Percentiles rank a stretch among this genome's conserved stretches.
Evolutionary conservation across 2,329 filamentous ascomycete species (phyloP).

Genomic region (Xylariaceae sp.): DNA sequence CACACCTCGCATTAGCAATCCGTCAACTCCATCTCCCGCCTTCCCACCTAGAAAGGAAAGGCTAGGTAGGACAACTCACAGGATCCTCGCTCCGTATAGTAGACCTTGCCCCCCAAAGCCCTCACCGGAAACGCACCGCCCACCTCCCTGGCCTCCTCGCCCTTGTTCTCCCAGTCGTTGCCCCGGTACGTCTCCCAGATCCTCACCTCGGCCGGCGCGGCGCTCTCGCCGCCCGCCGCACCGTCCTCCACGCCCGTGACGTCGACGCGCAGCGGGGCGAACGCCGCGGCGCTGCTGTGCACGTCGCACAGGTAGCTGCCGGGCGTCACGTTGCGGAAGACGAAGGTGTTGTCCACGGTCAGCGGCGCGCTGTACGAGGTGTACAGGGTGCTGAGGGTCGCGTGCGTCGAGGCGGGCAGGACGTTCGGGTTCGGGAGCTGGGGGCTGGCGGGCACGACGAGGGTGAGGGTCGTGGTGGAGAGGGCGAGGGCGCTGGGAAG

Average conservation of each 20-base stretch:
- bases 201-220: constrained; percentile 36
- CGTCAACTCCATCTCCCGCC: background rate
- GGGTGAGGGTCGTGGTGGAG: constrained; percentile 35
- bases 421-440: constrained; percentile 44
- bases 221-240: constrained; percentile 14
- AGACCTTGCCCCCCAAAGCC: constrained; percentile 62
- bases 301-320: constrained; percentile 82
- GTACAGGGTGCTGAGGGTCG: constrained; percentile 47
- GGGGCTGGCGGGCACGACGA: constrained; percentile 37
- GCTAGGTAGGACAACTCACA: constrained; percentile 53
- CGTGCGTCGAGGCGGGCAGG: constrained; percentile 60
- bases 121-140: constrained; percentile 53
- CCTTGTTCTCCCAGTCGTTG: constrained; percentile 86
- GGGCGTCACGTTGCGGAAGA: constrained; percentile 66
- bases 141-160: constrained; percentile 50
- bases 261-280: constrained; percentile 78
- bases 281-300: constrained; percentile 69
- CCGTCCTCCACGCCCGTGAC: constrained; percentile 41
- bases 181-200: constrained; percentile 85
- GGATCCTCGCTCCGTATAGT: constrained; percentile 69
- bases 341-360: constrained; percentile 64
- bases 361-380: constrained; percentile 52
- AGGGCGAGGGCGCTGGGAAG: constrained; percentile 17
- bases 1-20: no score
- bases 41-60: constrained; percentile 5